A percentile compares a stretch with the other conserved stretches of the same genome.
phyloP scores from a whole-genome alignment of 345 rosid genomes.

The Salix suchowensis region DNA sequence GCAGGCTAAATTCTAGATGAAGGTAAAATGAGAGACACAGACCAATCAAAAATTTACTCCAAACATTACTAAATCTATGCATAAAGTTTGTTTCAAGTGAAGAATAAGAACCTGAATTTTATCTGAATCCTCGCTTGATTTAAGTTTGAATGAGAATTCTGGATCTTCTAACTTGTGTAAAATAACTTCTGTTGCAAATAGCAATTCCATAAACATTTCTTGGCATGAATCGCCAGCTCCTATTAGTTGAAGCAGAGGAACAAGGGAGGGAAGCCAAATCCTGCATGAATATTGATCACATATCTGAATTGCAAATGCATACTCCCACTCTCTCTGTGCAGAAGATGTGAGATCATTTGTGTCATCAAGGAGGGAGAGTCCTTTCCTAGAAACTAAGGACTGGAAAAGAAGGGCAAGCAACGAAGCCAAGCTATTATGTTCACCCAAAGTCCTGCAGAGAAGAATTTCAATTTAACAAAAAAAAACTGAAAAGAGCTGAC shows the following conservation, averaged over 20 bases:
- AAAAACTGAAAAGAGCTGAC: constrained; percentile 8
- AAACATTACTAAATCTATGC: neutral
- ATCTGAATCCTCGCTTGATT: constrained; percentile 50
- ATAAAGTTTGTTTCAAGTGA: neutral
- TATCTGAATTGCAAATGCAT: constrained; percentile 65
- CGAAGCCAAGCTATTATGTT: constrained; percentile 66
- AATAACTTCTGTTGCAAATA: constrained; percentile 54
- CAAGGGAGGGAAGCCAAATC: constrained; percentile 85
- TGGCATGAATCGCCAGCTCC: constrained; percentile 29
- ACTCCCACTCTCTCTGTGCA: constrained; percentile 71
- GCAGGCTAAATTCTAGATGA: neutral
- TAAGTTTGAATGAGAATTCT: constrained; percentile 59
- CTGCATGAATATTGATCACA: constrained; percentile 68
- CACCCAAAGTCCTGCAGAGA: constrained; percentile 75
- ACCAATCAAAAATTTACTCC: neutral
- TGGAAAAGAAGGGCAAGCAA: constrained; percentile 68
- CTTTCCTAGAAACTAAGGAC: constrained; percentile 56
- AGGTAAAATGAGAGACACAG: neutral
- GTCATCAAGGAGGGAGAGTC: constrained; percentile 30
- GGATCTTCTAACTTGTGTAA: constrained; percentile 73
- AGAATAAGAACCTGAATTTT: constrained; percentile 57
- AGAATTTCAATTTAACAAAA: constrained; percentile 1
- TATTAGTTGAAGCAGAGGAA: constrained; percentile 48
- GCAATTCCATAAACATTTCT: constrained; percentile 40
- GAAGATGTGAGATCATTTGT: constrained; percentile 23